Evolutionary conservation across 1,284 basidiomycete genomes (phyloP), one percentile per base, ranked within the genome.

Genomic region (Takashimella koratensis): DNA sequence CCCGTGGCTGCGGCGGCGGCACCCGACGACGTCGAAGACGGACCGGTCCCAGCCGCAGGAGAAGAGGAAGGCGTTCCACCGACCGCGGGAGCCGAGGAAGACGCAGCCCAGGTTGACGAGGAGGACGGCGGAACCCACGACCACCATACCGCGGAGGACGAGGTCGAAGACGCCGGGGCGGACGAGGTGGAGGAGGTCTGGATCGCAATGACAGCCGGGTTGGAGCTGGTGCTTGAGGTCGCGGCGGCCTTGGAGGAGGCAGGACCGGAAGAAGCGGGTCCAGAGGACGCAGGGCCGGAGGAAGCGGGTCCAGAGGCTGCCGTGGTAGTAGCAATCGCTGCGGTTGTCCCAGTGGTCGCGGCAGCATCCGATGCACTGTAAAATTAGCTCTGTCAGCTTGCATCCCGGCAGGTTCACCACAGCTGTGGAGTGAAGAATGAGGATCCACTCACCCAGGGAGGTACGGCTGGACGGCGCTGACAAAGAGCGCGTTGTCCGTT

Each of bases 381-480:
- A 20, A 26, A 30, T 47, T 8, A 36, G 30, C 27, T 47, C 27
- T 16, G 45, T 36, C 45, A 26, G 23, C n/a, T 30, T 22, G 3
- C 45, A 12, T 26, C 39, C 45, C 10, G 3, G 16, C 8, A 20
- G n/a, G n/a, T n/a, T n/a, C n/a, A n/a, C n/a, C n/a, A n/a, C n/a
- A n/a, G n/a, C n/a, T n/a, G n/a, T n/a, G n/a, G n/a, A n/a, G n/a
- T n/a, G n/a, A n/a, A n/a, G n/a, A n/a, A n/a, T n/a, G n/a, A n/a
- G n/a, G n/a, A n/a, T n/a, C n/a, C n/a, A 6, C 27, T 21, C 39
- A 49, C 26, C 67, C 64, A 3, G 67, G 68, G 26, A 73, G 63
- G 59, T 65, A 61, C 6, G 66, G 65, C 55, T 62, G 52, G 45
- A 73, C 53, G 25, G 66, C 71, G 22, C 58, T 53, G 26, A 49